These are phyloP conservation scores for Plasmodium malariae DNA, from an alignment of 169 alveolate genomes.

Conservation along the genomic window DNA sequence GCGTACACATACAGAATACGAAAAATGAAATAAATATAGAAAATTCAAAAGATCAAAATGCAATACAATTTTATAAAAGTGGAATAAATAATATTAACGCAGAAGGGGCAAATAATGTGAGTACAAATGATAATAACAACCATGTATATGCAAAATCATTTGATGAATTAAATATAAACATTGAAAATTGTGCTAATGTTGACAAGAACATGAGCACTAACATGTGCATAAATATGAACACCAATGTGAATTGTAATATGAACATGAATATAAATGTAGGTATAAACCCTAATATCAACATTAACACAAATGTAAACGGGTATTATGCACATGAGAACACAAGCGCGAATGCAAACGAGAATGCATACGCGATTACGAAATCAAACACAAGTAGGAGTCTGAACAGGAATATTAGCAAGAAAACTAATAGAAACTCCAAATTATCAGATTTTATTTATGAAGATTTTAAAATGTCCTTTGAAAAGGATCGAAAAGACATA, in stretches of 20 bases:
- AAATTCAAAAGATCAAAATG: conserved; percentile 31
- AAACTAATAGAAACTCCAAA: not conserved
- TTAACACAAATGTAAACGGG: not conserved
- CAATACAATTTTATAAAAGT: conserved; percentile 12
- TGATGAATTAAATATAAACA: conserved; percentile 6
- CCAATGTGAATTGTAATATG: not conserved
- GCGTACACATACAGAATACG: conserved; percentile 50
- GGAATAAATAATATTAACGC: not conserved
- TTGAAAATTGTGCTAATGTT: conserved; percentile 11
- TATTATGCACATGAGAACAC: conserved; percentile 5
- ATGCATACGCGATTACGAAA: not conserved
- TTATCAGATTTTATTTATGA: conserved; percentile 16
- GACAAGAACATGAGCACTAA: not conserved
- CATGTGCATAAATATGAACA: not conserved
- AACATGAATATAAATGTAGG: not conserved
- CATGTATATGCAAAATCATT: conserved; percentile 5
- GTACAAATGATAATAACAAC: conserved; percentile 21
- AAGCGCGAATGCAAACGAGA: not conserved
- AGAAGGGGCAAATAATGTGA: conserved; percentile 14
- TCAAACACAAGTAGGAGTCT: not conserved
- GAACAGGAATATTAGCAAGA: not conserved
- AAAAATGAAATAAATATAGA: conserved; percentile 36
- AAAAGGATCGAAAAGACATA: conserved; percentile 28
- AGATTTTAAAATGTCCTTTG: conserved; percentile 13
- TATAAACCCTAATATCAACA: not conserved